phyloP scores from a whole-genome alignment of 495 filamentous ascomycete species.

The Penicillium robsamsonii region DNA sequence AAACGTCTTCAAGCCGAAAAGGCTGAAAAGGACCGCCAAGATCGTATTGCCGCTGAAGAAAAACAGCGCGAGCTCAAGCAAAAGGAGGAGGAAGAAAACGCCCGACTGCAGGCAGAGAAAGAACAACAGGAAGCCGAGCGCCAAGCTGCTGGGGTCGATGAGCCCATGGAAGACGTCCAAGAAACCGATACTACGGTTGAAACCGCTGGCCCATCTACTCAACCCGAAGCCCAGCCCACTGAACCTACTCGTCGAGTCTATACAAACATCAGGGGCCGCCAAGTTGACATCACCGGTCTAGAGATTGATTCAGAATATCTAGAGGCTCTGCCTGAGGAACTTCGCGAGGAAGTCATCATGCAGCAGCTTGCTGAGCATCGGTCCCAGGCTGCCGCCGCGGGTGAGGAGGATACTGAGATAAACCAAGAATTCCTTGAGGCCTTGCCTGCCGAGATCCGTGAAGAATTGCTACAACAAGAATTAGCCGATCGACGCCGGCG shows the following conservation, averaged over 20 bases:
- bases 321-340: conserved; percentile 88
- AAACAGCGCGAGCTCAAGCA: conserved; percentile 55
- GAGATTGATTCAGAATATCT: conserved; percentile 94
- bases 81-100: conserved; percentile 65
- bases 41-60: conserved; percentile 59
- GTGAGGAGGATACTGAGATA: conserved; percentile 82
- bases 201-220: conserved; percentile 28
- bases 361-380: conserved; percentile 80
- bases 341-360: conserved; percentile 92
- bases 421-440: conserved; percentile 94
- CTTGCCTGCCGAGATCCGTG: conserved; percentile 81
- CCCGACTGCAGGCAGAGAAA: conserved; percentile 41
- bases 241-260: conserved; percentile 59
- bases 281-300: conserved; percentile 87
- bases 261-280: conserved; percentile 77
- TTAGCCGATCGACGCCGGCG: conserved; percentile 82
- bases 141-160: conserved; percentile 44
- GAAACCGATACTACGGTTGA: conserved; percentile 43
- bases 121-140: conserved; percentile 48
- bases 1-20: conserved; percentile 47
- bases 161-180: conserved; percentile 88
- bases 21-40: conserved; percentile 48
- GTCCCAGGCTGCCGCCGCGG: conserved; percentile 72
- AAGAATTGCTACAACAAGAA: conserved; percentile 88
- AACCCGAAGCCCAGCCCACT: conserved; percentile 46